phyloP scores from a whole-genome alignment of 2,329 filamentous ascomycete species.

The Trichophyton verrucosum region DNA sequence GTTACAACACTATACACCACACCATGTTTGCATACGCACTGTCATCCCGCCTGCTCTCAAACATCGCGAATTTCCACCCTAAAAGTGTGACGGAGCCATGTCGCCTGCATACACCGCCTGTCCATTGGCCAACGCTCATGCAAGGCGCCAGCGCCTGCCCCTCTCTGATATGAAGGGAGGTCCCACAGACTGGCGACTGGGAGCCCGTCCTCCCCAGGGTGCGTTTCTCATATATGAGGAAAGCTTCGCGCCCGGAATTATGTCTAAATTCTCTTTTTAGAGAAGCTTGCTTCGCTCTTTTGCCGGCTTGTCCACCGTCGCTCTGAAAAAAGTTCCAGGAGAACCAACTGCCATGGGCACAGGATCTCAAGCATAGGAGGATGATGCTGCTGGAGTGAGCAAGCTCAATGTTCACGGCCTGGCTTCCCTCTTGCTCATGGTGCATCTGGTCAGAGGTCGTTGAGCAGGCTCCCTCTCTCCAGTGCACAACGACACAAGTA shows the following conservation, averaged over 20 bases:
- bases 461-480: slow-evolving; percentile 18
- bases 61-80: background rate
- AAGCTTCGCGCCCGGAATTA: background rate
- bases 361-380: slow-evolving; percentile 1
- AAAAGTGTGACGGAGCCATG: slow-evolving; percentile 1
- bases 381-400: slow-evolving; percentile 24
- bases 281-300: background rate
- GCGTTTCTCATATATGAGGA: background rate
- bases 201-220: background rate
- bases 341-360: slow-evolving; percentile 6
- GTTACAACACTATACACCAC: background rate
- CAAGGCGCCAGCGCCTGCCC: slow-evolving; percentile 1
- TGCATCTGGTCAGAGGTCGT: slow-evolving; percentile 23
- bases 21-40: background rate
- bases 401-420: slow-evolving; percentile 29
- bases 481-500: slow-evolving; percentile 8
- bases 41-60: background rate
- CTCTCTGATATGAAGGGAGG: background rate
- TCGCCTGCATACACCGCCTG: background rate
- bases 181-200: background rate
- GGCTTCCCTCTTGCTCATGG: slow-evolving; percentile 29
- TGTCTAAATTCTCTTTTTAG: background rate
- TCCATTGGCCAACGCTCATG: background rate
- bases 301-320: background rate
- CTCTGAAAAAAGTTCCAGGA: background rate